A percentile compares a stretch with the other conserved stretches of the same genome.
phyloP scores from a whole-genome alignment of 306 rosid genomes.

The Canavalia ensiformis region DNA sequence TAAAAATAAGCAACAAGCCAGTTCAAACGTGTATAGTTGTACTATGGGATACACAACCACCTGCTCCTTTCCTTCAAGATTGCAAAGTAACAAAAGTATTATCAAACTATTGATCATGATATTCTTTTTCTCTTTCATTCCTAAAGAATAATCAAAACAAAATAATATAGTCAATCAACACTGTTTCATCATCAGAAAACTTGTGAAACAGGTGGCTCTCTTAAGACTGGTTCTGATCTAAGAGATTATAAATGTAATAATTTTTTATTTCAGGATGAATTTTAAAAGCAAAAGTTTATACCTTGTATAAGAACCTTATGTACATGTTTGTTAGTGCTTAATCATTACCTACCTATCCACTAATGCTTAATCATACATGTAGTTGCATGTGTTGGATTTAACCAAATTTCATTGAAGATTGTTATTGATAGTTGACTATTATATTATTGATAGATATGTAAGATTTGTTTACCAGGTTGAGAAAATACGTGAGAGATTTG shows the following conservation, averaged over 20 bases:
- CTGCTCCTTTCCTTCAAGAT: conserved; percentile 54
- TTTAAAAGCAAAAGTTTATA: neutral
- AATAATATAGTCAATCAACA: conserved; percentile 20
- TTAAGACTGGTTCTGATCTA: neutral
- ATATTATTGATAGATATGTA: neutral
- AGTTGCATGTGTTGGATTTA: neutral
- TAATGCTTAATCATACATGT: conserved; percentile 2
- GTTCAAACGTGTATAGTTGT: conserved; percentile 54
- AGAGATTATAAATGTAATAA: neutral
- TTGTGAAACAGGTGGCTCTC: neutral
- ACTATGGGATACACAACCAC: conserved; percentile 46
- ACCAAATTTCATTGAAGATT: neutral
- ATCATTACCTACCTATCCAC: neutral
- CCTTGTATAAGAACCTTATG: neutral
- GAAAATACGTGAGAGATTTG: neutral
- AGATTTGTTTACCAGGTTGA: neutral
- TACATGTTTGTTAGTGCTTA: neutral
- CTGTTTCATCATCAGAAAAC: neutral
- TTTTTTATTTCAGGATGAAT: neutral
- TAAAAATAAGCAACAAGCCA: conserved; percentile 59
- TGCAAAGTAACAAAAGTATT: conserved; percentile 28
- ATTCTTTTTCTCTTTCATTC: conserved; percentile 6
- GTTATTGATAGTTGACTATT: neutral
- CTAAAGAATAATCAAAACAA: conserved; percentile 21
- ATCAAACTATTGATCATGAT: neutral